Percentiles rank a stretch among this genome's conserved stretches.
Conservation (phyloP, 371 early-diverging fungal species). For the Conidiobolus incongruus region DNA sequence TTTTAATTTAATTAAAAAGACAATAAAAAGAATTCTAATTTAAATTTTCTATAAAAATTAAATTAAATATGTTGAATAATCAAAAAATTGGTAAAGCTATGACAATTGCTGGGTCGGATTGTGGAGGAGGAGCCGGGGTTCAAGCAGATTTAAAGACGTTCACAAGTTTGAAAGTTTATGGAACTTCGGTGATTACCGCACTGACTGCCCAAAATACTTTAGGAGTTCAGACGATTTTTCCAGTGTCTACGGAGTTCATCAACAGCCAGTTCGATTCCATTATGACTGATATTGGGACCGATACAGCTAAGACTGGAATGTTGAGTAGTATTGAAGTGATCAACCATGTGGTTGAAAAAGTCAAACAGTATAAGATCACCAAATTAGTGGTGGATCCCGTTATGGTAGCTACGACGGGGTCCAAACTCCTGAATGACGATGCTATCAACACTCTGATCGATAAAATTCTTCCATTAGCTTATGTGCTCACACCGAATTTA, state of each 20-base stretch:
- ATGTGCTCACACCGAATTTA: slow-evolving; percentile 53
- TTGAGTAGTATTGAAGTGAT: slow-evolving; percentile 39
- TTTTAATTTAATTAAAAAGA: too few relatives aligned
- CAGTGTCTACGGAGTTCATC: slow-evolving; percentile 36
- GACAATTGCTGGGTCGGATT: slow-evolving; percentile 41
- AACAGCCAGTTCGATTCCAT: slow-evolving; percentile 42
- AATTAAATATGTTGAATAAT: too few relatives aligned
- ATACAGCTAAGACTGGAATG: slow-evolving; percentile 70
- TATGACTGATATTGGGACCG: slow-evolving; percentile 47
- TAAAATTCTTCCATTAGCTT: slow-evolving; percentile 37
- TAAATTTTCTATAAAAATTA: too few relatives aligned
- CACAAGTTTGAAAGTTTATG: slow-evolving; percentile 42
- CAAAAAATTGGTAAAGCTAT: slow-evolving; percentile 11
- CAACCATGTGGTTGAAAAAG: slow-evolving; percentile 17
- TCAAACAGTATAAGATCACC: slow-evolving; percentile 13
- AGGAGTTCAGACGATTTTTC: slow-evolving; percentile 40
- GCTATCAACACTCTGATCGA: slow-evolving; percentile 27
- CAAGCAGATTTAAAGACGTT: slow-evolving; percentile 80
- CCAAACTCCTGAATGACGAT: slow-evolving; percentile 27
- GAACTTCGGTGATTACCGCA: slow-evolving; percentile 50
- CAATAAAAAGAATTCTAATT: too few relatives aligned
- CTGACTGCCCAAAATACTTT: slow-evolving; percentile 66
- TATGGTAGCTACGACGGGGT: slow-evolving; percentile 61
- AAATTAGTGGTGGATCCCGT: slow-evolving; percentile 62
- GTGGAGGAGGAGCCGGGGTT: slow-evolving; percentile 52